Evolutionary conservation across 495 filamentous ascomycete species (phyloP).

Genomic region (Penicillium psychrofluorescens): DNA sequence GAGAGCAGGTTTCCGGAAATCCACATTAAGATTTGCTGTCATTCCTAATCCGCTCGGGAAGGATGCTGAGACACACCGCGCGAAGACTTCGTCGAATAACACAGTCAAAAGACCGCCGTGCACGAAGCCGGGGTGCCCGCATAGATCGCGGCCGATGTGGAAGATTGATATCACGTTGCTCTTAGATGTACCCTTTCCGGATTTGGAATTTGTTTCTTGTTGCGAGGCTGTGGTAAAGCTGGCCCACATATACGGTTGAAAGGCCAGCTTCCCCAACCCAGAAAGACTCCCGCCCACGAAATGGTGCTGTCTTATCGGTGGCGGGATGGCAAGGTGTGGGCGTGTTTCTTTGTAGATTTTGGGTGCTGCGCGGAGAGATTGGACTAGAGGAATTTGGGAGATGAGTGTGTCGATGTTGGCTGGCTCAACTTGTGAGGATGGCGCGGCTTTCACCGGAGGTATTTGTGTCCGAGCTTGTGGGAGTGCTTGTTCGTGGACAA

Average conservation of each 20-base stretch:
- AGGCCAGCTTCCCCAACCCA: conserved; percentile 63
- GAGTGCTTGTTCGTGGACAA: conserved; percentile 21
- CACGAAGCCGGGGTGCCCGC: conserved; percentile 33
- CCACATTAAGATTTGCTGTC: conserved; percentile 57
- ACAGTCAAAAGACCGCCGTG: conserved; percentile 34
- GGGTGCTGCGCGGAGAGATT: conserved; percentile 54
- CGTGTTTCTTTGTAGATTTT: conserved; percentile 61
- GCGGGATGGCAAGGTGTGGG: conserved; percentile 43
- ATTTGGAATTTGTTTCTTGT: too few relatives aligned
- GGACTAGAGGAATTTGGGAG: conserved; percentile 60
- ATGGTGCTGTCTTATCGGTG: conserved; percentile 20
- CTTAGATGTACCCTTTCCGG: too few relatives aligned
- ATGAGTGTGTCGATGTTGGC: conserved; percentile 54
- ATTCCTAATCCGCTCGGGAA: conserved; percentile 42
- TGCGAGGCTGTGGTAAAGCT: neutral
- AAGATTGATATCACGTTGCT: conserved; percentile 26
- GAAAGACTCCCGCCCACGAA: conserved; percentile 46
- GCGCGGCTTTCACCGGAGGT: neutral
- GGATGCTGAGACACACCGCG: conserved; percentile 30
- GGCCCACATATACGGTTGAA: conserved; percentile 71
- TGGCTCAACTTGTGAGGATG: conserved; percentile 3
- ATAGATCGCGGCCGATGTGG: conserved; percentile 29
- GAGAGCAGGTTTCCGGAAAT: conserved; percentile 54
- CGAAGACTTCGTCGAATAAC: conserved; percentile 37
- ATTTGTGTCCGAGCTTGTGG: conserved; percentile 11